Conservation (phyloP, 257 asterid genomes). For the Nicotiana tomentosiformis region DNA sequence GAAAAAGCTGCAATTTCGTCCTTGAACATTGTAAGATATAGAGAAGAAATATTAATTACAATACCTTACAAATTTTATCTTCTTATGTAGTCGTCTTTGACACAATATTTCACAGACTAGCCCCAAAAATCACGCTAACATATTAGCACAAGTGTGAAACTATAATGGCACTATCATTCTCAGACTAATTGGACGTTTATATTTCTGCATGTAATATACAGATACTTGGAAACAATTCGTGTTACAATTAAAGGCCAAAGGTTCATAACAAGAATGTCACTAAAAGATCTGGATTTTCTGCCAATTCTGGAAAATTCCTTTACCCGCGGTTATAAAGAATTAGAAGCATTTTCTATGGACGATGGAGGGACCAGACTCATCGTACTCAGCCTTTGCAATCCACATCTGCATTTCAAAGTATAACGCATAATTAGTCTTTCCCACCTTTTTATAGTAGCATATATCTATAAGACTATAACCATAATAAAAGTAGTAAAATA, state of each 20-base stretch:
- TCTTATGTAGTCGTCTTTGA: neutral
- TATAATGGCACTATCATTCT: too few relatives aligned
- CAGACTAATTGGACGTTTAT: neutral
- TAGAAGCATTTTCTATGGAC: slow-evolving; percentile 15
- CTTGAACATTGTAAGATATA: too few relatives aligned
- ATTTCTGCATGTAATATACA: neutral
- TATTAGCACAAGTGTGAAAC: neutral
- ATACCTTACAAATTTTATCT: neutral
- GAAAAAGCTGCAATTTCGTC: too few relatives aligned
- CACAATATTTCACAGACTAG: neutral
- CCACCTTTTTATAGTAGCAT: neutral
- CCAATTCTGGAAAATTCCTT: neutral
- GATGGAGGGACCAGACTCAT: slow-evolving; percentile 11
- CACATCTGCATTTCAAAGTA: slow-evolving; percentile 8
- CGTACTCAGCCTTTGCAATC: slow-evolving; percentile 11
- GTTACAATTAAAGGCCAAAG: neutral
- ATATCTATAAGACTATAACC: too few relatives aligned
- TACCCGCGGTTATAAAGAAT: neutral
- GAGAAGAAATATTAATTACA: too few relatives aligned
- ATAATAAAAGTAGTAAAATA: neutral
- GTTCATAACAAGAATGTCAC: neutral
- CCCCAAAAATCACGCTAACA: too few relatives aligned
- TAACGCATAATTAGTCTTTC: neutral
- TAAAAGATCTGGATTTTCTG: neutral
- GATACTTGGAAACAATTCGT: neutral